Percentiles rank a stretch among this genome's conserved stretches.
Evolutionary conservation across 768 basidiomycete species (phyloP).

Genomic region (Nidula microcarpa): DNA sequence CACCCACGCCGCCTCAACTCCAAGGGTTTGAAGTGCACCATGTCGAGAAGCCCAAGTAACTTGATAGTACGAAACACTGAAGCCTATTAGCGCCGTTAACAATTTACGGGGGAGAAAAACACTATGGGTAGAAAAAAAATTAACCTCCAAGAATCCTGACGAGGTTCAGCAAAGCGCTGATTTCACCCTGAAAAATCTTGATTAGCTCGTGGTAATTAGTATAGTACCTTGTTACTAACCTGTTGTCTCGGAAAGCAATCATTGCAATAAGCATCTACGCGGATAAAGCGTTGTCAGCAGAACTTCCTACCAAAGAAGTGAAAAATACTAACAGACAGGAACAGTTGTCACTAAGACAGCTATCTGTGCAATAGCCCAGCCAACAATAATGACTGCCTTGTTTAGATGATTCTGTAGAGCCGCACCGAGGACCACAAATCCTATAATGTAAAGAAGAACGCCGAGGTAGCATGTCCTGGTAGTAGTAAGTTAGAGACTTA

Average conservation of each 20-base stretch:
- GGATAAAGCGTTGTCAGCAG: background rate
- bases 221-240: slow-evolving; percentile 8
- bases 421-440: slow-evolving; percentile 44
- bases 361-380: slow-evolving; percentile 47
- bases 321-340: slow-evolving; percentile 35
- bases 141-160: slow-evolving; percentile 44
- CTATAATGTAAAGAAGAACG: slow-evolving; percentile 40
- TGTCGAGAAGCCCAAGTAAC: slow-evolving; percentile 50
- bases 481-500: background rate
- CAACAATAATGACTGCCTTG: slow-evolving; percentile 41
- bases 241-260: slow-evolving; percentile 37
- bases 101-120: background rate
- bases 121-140: background rate
- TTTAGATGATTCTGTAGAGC: slow-evolving; percentile 37
- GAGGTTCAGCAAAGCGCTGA: slow-evolving; percentile 53
- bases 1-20: slow-evolving; percentile 49
- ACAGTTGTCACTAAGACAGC: slow-evolving; percentile 43
- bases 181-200: slow-evolving; percentile 36
- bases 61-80: slow-evolving; percentile 57
- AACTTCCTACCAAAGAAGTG: slow-evolving; percentile 14
- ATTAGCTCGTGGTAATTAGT: background rate
- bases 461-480: slow-evolving; percentile 43
- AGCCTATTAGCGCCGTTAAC: slow-evolving; percentile 18
- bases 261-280: slow-evolving; percentile 31
- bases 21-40: slow-evolving; percentile 53